A percentile compares a stretch with the other conserved stretches of the same genome.
phyloP scores from a whole-genome alignment of 495 filamentous ascomycete genomes.

The Thermothielavioides terrestris region DNA sequence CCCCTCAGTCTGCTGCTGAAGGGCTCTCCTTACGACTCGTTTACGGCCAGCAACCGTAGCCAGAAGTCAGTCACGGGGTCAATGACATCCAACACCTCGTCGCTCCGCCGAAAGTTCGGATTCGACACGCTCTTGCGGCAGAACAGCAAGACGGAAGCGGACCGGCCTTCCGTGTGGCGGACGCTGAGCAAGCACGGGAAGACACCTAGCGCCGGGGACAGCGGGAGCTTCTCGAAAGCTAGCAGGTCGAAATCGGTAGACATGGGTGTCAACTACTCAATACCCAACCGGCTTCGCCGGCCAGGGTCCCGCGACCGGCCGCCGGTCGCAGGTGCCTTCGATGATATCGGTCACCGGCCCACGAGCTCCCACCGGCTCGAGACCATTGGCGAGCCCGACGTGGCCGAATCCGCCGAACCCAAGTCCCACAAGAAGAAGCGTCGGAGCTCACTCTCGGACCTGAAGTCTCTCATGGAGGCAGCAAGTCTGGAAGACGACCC shows the following conservation, averaged over 20 bases:
- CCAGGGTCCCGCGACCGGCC: slow-evolving; percentile 61
- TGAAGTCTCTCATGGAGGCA: slow-evolving; percentile 53
- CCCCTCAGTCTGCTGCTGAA: slow-evolving; percentile 28
- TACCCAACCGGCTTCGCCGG: slow-evolving; percentile 43
- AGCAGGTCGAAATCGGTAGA: slow-evolving; percentile 79
- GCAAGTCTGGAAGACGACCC: slow-evolving; percentile 34
- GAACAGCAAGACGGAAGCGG: slow-evolving; percentile 62
- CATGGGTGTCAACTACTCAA: slow-evolving; percentile 43
- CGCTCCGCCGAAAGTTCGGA: slow-evolving; percentile 73
- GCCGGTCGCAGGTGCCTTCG: slow-evolving; percentile 53
- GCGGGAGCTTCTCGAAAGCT: slow-evolving; percentile 50
- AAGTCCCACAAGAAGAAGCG: slow-evolving; percentile 63
- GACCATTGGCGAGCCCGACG: slow-evolving; percentile 44
- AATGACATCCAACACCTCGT: slow-evolving; percentile 62
- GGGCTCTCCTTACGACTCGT: slow-evolving; percentile 36
- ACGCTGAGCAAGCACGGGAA: slow-evolving; percentile 78
- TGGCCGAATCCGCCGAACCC: slow-evolving; percentile 24
- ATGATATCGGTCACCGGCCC: slow-evolving; percentile 38
- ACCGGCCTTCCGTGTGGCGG: slow-evolving; percentile 73
- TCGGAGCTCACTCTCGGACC: slow-evolving; percentile 84
- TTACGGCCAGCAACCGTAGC: slow-evolving; percentile 36
- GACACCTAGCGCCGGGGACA: slow-evolving; percentile 45
- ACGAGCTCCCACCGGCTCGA: slow-evolving; percentile 39
- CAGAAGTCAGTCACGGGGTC: slow-evolving; percentile 43
- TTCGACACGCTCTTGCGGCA: slow-evolving; percentile 66